A percentile compares a stretch with the other conserved stretches of the same genome.
phyloP scores from a whole-genome alignment of 805 yeast species.

The Citeromyces matritensis region DNA sequence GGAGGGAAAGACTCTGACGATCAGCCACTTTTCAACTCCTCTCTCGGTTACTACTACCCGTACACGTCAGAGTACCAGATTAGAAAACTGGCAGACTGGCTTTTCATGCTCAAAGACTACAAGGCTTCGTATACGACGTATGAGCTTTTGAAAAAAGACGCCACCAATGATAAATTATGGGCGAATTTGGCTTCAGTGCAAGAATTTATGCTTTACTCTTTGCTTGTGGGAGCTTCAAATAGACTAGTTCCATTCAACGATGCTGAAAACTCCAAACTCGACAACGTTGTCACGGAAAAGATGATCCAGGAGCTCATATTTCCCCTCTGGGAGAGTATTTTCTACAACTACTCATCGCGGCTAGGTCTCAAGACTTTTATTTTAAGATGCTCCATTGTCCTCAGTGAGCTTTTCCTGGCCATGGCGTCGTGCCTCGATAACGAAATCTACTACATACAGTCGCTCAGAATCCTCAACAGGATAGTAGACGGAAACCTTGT shows the following conservation, averaged over 20 bases:
- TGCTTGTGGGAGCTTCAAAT: constrained; percentile 40
- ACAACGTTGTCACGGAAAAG: constrained; percentile 21
- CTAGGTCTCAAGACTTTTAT: constrained; percentile 57
- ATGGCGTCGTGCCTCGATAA: constrained; percentile 24
- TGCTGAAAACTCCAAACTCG: constrained; percentile 5
- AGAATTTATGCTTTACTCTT: constrained; percentile 71
- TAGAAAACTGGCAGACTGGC: constrained; percentile 84
- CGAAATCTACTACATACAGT: constrained; percentile 29
- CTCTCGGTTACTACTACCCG: constrained; percentile 43
- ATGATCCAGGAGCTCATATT: constrained; percentile 37
- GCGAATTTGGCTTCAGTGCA: constrained; percentile 68
- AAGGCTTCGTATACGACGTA: constrained; percentile 72
- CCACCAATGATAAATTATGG: constrained; percentile 68
- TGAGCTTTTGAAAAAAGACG: constrained; percentile 70
- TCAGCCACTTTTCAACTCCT: constrained; percentile 25
- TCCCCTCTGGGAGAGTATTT: constrained; percentile 55
- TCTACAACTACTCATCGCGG: constrained; percentile 63
- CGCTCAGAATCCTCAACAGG: constrained; percentile 26
- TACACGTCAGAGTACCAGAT: constrained; percentile 57
- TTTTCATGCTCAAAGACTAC: constrained; percentile 82
- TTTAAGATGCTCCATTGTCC: constrained; percentile 47
- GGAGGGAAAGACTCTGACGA: background rate
- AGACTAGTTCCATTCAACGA: constrained; percentile 25
- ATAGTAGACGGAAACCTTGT: constrained; percentile 28
- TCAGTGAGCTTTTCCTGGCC: constrained; percentile 51